Conservation (phyloP, 2,329 filamentous ascomycete genomes). For the Davidsoniella eucalypti region DNA sequence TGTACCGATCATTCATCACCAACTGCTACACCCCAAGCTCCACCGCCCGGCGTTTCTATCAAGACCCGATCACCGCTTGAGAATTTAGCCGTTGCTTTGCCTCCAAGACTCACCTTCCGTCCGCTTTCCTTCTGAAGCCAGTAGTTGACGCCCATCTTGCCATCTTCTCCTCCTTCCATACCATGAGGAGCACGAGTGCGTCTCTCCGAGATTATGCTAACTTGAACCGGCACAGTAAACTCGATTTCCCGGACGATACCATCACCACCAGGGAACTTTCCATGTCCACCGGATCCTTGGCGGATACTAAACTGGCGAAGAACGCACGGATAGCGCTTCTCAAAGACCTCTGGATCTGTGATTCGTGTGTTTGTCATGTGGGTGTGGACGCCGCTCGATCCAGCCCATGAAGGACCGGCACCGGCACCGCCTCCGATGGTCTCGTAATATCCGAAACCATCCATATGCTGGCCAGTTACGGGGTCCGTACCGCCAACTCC, state of each 20-base stretch:
- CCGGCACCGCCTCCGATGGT: conserved; percentile 50
- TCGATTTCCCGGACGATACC: conserved; percentile 66
- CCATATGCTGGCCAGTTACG: conserved; percentile 21
- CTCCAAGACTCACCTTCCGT: conserved; percentile 54
- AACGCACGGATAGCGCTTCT: conserved; percentile 49
- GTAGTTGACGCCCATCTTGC: conserved; percentile 62
- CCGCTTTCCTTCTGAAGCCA: conserved; percentile 66
- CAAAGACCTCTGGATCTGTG: conserved; percentile 33
- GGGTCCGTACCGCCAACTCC: conserved; percentile 42
- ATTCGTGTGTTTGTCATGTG: conserved; percentile 69
- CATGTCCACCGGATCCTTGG: conserved; percentile 43
- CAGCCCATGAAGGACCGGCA: conserved; percentile 40
- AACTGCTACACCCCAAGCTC: conserved; percentile 50
- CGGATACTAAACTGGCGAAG: conserved; percentile 54
- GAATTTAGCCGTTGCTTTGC: conserved; percentile 68
- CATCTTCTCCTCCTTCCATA: conserved; percentile 67
- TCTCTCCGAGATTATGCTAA: conserved; percentile 61
- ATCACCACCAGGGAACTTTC: conserved; percentile 53
- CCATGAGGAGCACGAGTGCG: conserved; percentile 58
- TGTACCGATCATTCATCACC: conserved; percentile 13
- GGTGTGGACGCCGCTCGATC: conserved; percentile 28
- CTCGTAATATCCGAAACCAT: conserved; percentile 38
- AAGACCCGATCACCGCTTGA: conserved; percentile 62
- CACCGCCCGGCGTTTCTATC: conserved; percentile 61
- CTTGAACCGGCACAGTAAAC: conserved; percentile 59